Evolutionary conservation across 2,329 filamentous ascomycete genomes (phyloP).

Genomic region (Myriosclerotinia scirpicola): DNA sequence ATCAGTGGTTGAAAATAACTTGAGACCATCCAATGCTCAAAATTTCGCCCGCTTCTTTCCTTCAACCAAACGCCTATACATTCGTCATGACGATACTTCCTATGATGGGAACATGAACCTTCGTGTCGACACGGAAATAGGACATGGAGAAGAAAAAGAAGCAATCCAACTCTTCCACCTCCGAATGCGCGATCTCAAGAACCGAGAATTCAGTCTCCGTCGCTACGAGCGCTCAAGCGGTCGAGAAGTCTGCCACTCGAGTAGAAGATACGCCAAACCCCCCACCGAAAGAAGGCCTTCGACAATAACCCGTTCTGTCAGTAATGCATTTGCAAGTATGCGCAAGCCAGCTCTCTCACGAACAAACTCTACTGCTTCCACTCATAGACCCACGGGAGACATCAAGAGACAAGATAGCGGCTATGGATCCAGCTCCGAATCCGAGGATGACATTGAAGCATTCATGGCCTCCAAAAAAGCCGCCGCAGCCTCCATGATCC

Average conservation of each 20-base stretch:
- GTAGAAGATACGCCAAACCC: slow-evolving; percentile 65
- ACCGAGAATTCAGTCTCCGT: slow-evolving; percentile 84
- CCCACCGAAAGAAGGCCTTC: slow-evolving; percentile 43
- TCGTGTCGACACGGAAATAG: slow-evolving; percentile 75
- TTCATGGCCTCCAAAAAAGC: slow-evolving; percentile 39
- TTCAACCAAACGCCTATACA: slow-evolving; percentile 73
- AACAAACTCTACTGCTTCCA: slow-evolving; percentile 31
- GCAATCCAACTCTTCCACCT: slow-evolving; percentile 84
- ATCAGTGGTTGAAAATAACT: slow-evolving; percentile 62
- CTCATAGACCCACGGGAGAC: slow-evolving; percentile 20
- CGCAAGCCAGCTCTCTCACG: slow-evolving; percentile 52
- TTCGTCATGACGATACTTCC: slow-evolving; percentile 88
- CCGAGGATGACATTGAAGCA: slow-evolving; percentile 31
- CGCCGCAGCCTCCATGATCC: slow-evolving; percentile 37
- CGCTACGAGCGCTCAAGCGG: slow-evolving; percentile 92
- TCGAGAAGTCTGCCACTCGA: slow-evolving; percentile 85
- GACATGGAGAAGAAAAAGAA: slow-evolving; percentile 54
- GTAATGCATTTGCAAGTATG: slow-evolving; percentile 49
- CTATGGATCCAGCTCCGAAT: slow-evolving; percentile 52
- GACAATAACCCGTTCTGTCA: slow-evolving; percentile 54
- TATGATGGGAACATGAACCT: slow-evolving; percentile 96
- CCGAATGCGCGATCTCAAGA: slow-evolving; percentile 87
- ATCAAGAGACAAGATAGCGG: slow-evolving; percentile 51
- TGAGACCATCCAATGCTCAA: slow-evolving; percentile 74
- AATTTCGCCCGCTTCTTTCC: slow-evolving; percentile 87